phyloP scores from a whole-genome alignment of 2,329 filamentous ascomycete genomes.

The Cercospora sp. region DNA sequence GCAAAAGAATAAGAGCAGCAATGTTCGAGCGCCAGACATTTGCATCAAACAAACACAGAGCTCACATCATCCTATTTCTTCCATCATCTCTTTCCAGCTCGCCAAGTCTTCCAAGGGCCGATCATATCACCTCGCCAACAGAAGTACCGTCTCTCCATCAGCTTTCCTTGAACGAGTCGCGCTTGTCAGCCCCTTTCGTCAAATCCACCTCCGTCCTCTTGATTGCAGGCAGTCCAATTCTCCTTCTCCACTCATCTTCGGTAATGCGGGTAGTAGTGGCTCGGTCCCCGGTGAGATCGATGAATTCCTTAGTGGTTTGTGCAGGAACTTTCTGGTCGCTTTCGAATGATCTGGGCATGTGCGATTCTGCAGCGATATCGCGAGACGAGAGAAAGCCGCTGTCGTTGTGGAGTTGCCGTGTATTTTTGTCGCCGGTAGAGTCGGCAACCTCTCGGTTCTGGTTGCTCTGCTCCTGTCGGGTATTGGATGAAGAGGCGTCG shows the following conservation, averaged over 20 bases:
- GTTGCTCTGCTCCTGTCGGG: not conserved
- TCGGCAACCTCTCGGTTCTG: not conserved
- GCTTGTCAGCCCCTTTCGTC: not conserved
- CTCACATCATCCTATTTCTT: not conserved
- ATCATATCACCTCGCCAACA: not conserved
- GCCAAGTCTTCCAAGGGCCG: not conserved
- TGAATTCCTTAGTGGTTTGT: not conserved
- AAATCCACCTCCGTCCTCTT: not conserved
- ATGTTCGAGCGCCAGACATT: not conserved
- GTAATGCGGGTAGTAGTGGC: not conserved
- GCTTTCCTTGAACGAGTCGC: not conserved
- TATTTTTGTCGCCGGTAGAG: not conserved
- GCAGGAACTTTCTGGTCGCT: not conserved
- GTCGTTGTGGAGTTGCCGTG: not conserved
- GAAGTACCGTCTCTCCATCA: not conserved
- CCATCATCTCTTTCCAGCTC: not conserved
- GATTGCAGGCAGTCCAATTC: not conserved
- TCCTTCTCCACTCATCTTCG: not conserved
- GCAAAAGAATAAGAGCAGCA: not conserved
- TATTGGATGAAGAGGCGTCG: not conserved
- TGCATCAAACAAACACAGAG: not conserved
- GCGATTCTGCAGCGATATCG: not conserved
- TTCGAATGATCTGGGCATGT: not conserved
- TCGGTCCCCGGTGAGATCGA: not conserved
- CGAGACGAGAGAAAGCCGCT: not conserved